phyloP scores from a whole-genome alignment of 2,329 filamentous ascomycete species.

The Basipetospora chlamydospora region DNA sequence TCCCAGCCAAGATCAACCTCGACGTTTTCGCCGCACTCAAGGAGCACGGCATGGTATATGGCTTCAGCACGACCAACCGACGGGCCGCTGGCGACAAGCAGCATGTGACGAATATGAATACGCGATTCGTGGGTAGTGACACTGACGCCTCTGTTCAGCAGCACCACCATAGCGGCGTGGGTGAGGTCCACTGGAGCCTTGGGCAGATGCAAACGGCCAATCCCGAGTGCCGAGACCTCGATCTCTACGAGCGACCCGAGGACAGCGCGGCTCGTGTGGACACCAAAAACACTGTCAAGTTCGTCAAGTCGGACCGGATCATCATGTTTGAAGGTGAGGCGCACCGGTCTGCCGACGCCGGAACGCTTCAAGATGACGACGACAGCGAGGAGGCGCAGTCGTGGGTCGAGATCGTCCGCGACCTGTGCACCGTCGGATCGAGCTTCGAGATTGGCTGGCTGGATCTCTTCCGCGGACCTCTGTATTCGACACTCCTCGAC shows the following conservation, averaged over 20 bases:
- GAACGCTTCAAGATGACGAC: too few relatives aligned
- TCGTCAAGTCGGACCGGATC: too few relatives aligned
- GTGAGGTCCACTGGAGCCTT: neutral
- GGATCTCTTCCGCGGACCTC: conserved; percentile 29
- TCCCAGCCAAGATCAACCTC: conserved; percentile 54
- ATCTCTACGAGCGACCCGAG: too few relatives aligned
- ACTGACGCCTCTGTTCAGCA: neutral
- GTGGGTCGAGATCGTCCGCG: conserved; percentile 26
- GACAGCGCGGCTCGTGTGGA: too few relatives aligned
- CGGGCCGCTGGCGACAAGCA: neutral
- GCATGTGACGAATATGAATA: too few relatives aligned
- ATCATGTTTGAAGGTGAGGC: too few relatives aligned
- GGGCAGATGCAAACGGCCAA: too few relatives aligned
- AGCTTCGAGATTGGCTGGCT: conserved; percentile 40
- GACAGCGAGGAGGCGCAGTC: conserved; percentile 15
- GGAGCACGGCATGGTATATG: conserved; percentile 71
- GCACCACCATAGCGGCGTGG: neutral
- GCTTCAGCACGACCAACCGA: conserved; percentile 30
- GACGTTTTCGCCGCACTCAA: conserved; percentile 79
- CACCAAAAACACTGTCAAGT: too few relatives aligned
- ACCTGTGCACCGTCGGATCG: conserved; percentile 34
- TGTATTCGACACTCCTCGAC: neutral
- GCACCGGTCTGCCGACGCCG: too few relatives aligned
- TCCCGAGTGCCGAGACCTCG: too few relatives aligned
- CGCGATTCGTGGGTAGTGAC: conserved; percentile 2